Conservation (phyloP, 2,329 filamentous ascomycete species). For the Phialophora expanda region DNA sequence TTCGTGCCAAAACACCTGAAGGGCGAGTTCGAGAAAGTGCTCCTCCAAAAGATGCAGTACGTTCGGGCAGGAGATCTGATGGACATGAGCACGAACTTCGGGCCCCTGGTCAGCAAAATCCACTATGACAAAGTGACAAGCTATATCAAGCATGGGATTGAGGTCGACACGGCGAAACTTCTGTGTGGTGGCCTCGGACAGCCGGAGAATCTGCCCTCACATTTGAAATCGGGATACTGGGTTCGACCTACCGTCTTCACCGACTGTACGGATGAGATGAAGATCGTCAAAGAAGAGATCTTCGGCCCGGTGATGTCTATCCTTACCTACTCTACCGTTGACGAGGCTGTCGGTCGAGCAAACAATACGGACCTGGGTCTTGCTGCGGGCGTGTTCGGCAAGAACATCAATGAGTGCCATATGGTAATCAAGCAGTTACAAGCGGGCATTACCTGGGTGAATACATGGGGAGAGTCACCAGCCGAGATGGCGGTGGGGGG, state of each 20-base stretch:
- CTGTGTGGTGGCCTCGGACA: slow-evolving; percentile 72
- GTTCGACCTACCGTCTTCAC: slow-evolving; percentile 83
- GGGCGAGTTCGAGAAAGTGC: slow-evolving; percentile 67
- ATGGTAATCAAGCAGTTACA: slow-evolving; percentile 72
- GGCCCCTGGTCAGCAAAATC: slow-evolving; percentile 74
- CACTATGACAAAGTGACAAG: slow-evolving; percentile 78
- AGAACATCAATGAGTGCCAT: slow-evolving; percentile 75
- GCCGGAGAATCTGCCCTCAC: slow-evolving; percentile 57
- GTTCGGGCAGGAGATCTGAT: slow-evolving; percentile 75
- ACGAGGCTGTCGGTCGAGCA: slow-evolving; percentile 72
- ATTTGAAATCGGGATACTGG: slow-evolving; percentile 74
- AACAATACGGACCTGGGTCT: slow-evolving; percentile 79
- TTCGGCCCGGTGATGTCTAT: slow-evolving; percentile 88
- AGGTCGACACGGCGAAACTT: slow-evolving; percentile 73
- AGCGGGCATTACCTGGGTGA: slow-evolving; percentile 89
- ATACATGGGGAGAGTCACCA: slow-evolving; percentile 90
- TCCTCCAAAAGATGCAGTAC: slow-evolving; percentile 72
- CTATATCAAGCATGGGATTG: slow-evolving; percentile 77
- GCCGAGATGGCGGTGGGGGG: slow-evolving; percentile 92
- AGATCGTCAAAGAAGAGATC: slow-evolving; percentile 80
- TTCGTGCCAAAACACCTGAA: slow-evolving; percentile 75
- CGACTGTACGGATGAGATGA: slow-evolving; percentile 82
- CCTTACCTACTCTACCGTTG: slow-evolving; percentile 71
- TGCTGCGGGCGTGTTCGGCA: slow-evolving; percentile 82
- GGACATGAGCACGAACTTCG: slow-evolving; percentile 77